Base-by-base conservation (phyloP, 352 stramenopile species). In the Plasmopara muralis region DNA sequence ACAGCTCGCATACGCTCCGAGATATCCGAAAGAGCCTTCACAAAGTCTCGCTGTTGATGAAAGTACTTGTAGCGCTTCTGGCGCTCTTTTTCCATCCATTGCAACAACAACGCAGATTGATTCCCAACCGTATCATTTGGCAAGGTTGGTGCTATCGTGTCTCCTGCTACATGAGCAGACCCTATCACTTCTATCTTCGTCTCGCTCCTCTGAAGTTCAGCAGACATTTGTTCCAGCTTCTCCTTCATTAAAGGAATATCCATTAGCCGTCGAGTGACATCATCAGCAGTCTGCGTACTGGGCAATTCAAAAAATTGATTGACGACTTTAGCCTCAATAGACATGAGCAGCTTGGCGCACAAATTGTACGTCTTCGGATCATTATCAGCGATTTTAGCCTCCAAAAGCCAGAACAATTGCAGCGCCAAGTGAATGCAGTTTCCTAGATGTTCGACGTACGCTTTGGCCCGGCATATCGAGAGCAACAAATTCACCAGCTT, bases 21-120 rank as follows among this genome's bases (percentile, higher is more conserved):
- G 25, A 91, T 88, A 34, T 84, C 81, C 10, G 74, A 59, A 12
- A 91, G 62, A 29, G 65, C 64, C 41, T 80, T 78, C 13, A 91
- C 66, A 39, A 91, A 91, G 48, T 89, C 77, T 9, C 80, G 77
- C 46, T 90, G 74, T 18, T 88, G 56, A 47, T 90, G 80, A 47
- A 89, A 89, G 39, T 87, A 89, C 42, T 78, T 85, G 72, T 87
- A 89, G 28, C 75, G 68, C 59, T 91, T 89, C 47, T 75, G 71
- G 18, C 77, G 74, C 47, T 91, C 80, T 30, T 73, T 84, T 43
- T 89, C 75, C 64, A 91, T 87, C 80, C 77, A 89, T 37, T 84
- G 53, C 25, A 91, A 53, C 20, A 89, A 46, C 9, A 83, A 50
- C n/a, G 78, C 72, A n/a, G 62, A 67, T 20, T 84, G 62, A 50